These are phyloP conservation scores for Agaricus subrufescens DNA, from an alignment of 768 basidiomycete species.

Conservation along the genomic window DNA sequence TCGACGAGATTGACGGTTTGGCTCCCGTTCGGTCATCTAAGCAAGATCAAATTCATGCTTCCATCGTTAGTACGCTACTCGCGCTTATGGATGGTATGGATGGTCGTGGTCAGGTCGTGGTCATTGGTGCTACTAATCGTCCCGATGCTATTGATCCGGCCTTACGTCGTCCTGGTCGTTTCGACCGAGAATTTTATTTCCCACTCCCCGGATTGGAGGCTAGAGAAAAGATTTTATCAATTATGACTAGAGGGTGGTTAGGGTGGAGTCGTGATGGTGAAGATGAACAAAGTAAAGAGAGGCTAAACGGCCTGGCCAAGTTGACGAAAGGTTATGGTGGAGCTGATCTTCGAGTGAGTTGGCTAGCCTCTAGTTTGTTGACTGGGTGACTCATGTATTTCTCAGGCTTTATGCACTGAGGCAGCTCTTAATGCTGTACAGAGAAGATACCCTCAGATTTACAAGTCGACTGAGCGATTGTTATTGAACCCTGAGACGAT, in stretches of 20 bases:
- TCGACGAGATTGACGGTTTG: slow-evolving; percentile 98
- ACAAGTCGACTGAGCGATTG: slow-evolving; percentile 84
- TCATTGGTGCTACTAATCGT: slow-evolving; percentile 96
- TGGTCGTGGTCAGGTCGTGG: slow-evolving; percentile 92
- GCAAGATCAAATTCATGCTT: slow-evolving; percentile 98
- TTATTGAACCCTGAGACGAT: slow-evolving; percentile 85
- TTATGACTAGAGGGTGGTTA: slow-evolving; percentile 88
- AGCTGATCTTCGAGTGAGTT: slow-evolving; percentile 86
- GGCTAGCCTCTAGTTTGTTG: background rate
- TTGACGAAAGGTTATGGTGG: slow-evolving; percentile 97
- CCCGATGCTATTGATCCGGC: slow-evolving; percentile 99
- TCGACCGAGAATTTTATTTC: slow-evolving; percentile 98
- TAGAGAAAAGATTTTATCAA: slow-evolving; percentile 80
- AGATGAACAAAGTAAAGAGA: slow-evolving; percentile 53
- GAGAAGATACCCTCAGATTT: slow-evolving; percentile 94
- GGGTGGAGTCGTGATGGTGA: slow-evolving; percentile 58
- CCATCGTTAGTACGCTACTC: slow-evolving; percentile 91
- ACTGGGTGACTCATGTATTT: slow-evolving; percentile 1
- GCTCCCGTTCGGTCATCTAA: slow-evolving; percentile 98
- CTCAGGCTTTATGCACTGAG: slow-evolving; percentile 90
- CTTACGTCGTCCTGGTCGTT: slow-evolving; percentile 86
- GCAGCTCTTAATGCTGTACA: slow-evolving; percentile 96
- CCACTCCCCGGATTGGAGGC: slow-evolving; percentile 83
- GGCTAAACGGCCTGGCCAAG: slow-evolving; percentile 69
- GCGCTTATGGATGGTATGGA: slow-evolving; percentile 99